phyloP scores from a whole-genome alignment of 1,139 yeast species.

The Yamadazyma dendronema region DNA sequence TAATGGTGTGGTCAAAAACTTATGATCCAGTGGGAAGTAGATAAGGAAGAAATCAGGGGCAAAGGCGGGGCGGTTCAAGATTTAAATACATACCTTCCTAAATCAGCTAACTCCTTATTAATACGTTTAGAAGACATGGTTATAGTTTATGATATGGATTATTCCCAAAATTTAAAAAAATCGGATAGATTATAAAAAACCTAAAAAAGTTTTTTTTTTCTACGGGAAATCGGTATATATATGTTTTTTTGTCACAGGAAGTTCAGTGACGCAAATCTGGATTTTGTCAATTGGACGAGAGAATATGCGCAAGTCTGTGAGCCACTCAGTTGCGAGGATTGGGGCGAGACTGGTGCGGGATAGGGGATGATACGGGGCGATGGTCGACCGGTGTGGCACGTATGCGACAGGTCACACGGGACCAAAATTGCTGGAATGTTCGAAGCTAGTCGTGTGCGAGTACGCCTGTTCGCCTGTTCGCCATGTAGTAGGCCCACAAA shows the following conservation, averaged over 20 bases:
- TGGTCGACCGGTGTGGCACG: background rate
- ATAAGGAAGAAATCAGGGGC: too few relatives aligned
- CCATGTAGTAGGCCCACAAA: too few relatives aligned
- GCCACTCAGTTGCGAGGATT: too few relatives aligned
- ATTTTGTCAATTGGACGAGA: too few relatives aligned
- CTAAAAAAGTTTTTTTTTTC: slow-evolving; percentile 4
- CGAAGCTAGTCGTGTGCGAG: background rate
- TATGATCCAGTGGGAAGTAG: background rate
- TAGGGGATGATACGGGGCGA: too few relatives aligned
- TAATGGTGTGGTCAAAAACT: too few relatives aligned
- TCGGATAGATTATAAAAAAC: slow-evolving; percentile 4
- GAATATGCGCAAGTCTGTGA: too few relatives aligned
- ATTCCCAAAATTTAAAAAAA: background rate
- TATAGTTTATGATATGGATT: background rate
- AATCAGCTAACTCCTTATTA: slow-evolving; percentile 90
- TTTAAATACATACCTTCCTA: slow-evolving; percentile 77
- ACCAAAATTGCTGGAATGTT: slow-evolving; percentile 1
- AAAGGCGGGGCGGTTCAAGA: too few relatives aligned
- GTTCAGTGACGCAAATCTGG: slow-evolving; percentile 3
- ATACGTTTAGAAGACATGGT: slow-evolving; percentile 89
- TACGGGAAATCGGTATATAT: slow-evolving; percentile 8
- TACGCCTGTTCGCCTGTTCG: too few relatives aligned
- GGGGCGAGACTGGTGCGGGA: too few relatives aligned
- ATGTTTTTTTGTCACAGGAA: slow-evolving; percentile 5
- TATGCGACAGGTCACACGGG: background rate